These are phyloP conservation scores for Barnettozyma siamensis DNA, from an alignment of 805 yeast genomes.

Conservation along the genomic window DNA sequence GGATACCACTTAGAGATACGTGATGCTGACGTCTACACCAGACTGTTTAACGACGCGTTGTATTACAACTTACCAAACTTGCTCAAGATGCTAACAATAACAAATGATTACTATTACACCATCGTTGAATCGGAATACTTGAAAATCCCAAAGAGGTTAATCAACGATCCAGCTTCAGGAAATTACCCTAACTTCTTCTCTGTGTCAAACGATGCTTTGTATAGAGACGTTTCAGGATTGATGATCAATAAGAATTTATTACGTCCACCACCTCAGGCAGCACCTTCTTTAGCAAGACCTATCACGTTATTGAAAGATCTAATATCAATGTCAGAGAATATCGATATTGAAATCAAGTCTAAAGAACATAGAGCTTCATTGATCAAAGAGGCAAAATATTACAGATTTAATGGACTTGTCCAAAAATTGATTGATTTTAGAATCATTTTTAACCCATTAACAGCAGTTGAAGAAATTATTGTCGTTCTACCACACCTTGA, in stretches of 20 bases:
- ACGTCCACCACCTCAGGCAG: constrained; percentile 75
- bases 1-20: constrained; percentile 68
- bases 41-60: constrained; percentile 61
- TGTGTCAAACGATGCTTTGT: constrained; percentile 48
- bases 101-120: constrained; percentile 45
- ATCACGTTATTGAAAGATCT: constrained; percentile 26
- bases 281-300: constrained; percentile 38
- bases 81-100: constrained; percentile 40
- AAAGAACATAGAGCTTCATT: constrained; percentile 54
- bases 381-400: constrained; percentile 68
- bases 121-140: constrained; percentile 57
- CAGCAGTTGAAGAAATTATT: constrained; percentile 49
- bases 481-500: constrained; percentile 13
- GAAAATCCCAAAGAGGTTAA: constrained; percentile 49
- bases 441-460: constrained; percentile 47
- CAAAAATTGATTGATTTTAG: constrained; percentile 56
- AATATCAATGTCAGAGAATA: constrained; percentile 51
- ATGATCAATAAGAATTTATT: constrained; percentile 37
- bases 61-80: constrained; percentile 64
- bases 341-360: constrained; percentile 38
- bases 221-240: constrained; percentile 42
- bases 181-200: constrained; percentile 76
- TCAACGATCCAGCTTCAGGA: constrained; percentile 45
- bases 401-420: constrained; percentile 68
- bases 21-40: constrained; percentile 54